Conservation (phyloP, 257 asterid species). For the Buddleja alternifolia region DNA sequence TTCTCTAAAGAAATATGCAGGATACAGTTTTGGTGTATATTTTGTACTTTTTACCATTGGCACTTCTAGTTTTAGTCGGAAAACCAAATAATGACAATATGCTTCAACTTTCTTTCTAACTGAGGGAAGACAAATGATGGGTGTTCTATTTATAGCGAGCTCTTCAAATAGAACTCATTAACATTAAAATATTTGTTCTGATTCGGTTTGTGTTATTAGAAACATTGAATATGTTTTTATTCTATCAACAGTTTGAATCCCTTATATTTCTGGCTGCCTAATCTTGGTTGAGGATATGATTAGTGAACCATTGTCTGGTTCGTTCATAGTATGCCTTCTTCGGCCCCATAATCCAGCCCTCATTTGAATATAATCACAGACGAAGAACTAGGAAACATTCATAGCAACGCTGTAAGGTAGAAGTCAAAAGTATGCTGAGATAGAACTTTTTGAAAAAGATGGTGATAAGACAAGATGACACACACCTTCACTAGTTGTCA, state of each 20-base stretch:
- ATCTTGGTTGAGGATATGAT: background rate
- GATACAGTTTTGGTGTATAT: background rate
- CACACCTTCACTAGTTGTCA: background rate
- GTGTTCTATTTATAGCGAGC: background rate
- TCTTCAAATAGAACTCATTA: background rate
- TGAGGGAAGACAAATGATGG: background rate
- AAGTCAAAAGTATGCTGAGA: background rate
- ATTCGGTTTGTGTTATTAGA: background rate
- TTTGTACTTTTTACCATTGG: background rate
- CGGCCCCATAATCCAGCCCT: background rate
- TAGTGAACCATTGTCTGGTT: background rate
- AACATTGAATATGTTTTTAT: background rate
- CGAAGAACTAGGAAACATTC: background rate
- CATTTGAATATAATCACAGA: background rate
- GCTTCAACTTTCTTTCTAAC: background rate
- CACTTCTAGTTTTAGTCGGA: background rate
- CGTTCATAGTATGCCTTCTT: background rate
- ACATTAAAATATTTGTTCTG: background rate
- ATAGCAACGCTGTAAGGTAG: background rate
- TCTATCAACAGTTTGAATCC: background rate
- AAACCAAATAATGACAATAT: background rate
- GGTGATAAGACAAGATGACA: background rate
- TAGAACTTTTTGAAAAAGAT: background rate
- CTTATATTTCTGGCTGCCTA: background rate
- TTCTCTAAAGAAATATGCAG: background rate